Conservation (phyloP, 495 filamentous ascomycete species). For the Penicillium goetzii region DNA sequence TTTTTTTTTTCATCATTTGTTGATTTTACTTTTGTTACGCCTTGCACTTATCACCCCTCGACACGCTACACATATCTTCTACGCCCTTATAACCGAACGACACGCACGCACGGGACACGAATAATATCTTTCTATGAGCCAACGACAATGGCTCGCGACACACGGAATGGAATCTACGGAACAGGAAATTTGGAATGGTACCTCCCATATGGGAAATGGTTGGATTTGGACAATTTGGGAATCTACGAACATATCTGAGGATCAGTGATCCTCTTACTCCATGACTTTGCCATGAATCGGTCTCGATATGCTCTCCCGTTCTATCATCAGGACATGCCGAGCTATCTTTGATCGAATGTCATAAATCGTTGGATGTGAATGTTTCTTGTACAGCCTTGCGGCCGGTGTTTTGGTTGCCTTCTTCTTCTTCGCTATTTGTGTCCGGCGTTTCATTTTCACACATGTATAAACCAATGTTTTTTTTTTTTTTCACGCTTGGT, state of each 20-base stretch:
- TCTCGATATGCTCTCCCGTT: not conserved
- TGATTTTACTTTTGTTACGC: conserved; percentile 17
- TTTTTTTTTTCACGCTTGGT: conserved; percentile 6
- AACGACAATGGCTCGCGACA: conserved; percentile 20
- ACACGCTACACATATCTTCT: conserved; percentile 19
- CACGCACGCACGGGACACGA: conserved; percentile 41
- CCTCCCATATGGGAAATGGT: conserved; percentile 20
- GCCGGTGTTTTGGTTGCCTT: conserved; percentile 19
- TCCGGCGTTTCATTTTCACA: conserved; percentile 17
- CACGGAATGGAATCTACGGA: conserved; percentile 18
- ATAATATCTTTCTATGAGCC: conserved; percentile 33
- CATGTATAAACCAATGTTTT: conserved; percentile 27
- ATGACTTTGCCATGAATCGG: conserved; percentile 4
- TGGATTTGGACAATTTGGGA: conserved; percentile 28
- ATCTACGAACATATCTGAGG: conserved; percentile 29
- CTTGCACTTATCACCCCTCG: conserved; percentile 19
- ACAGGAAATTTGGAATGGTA: conserved; percentile 23
- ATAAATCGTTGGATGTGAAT: not conserved
- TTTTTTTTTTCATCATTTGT: conserved; percentile 25
- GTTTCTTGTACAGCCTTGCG: conserved; percentile 23
- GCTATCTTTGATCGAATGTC: conserved; percentile 12
- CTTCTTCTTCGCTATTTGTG: not conserved
- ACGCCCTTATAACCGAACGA: conserved; percentile 32
- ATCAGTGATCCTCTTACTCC: conserved; percentile 20
- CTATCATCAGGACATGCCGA: conserved; percentile 4